A percentile compares a stretch with the other conserved stretches of the same genome.
Conservation (phyloP, 75 land plant species). For the Selaginella tamariscina region DNA sequence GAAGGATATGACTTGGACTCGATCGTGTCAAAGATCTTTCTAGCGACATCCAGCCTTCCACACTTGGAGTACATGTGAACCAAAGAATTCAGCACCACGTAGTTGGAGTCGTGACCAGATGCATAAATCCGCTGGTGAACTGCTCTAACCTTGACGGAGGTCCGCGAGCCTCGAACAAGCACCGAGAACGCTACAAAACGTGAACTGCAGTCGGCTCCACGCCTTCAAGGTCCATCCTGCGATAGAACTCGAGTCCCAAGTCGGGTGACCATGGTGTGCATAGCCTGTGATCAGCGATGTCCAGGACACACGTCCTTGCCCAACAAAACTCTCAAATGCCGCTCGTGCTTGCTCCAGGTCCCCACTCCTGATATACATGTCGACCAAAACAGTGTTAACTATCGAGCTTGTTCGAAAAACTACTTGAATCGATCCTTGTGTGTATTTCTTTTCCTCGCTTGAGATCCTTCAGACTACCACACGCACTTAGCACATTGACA, state of each 20-base stretch:
- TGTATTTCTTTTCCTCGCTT: not conserved
- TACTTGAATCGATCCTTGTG: not conserved
- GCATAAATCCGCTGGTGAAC: not conserved
- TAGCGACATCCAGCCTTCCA: not conserved
- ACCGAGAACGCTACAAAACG: not conserved
- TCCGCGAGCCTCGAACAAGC: not conserved
- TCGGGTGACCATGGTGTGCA: not conserved
- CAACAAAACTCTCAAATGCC: not conserved
- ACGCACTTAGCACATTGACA: not conserved
- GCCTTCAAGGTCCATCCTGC: not conserved
- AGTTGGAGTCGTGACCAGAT: not conserved
- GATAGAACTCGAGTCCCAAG: not conserved
- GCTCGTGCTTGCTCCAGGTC: not conserved
- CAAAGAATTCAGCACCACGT: not conserved
- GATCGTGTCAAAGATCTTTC: not conserved
- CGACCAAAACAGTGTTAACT: not conserved
- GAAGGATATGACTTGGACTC: not conserved
- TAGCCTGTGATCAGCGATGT: not conserved
- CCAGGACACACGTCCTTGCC: not conserved
- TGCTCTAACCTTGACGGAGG: not conserved
- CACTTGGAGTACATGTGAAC: not conserved
- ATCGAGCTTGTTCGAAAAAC: not conserved
- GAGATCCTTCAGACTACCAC: not conserved
- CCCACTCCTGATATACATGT: slow-evolving; percentile 10
- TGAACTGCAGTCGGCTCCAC: not conserved